Conservation (phyloP, 2,329 filamentous ascomycete species). For the Colletotrichum eleusines region DNA sequence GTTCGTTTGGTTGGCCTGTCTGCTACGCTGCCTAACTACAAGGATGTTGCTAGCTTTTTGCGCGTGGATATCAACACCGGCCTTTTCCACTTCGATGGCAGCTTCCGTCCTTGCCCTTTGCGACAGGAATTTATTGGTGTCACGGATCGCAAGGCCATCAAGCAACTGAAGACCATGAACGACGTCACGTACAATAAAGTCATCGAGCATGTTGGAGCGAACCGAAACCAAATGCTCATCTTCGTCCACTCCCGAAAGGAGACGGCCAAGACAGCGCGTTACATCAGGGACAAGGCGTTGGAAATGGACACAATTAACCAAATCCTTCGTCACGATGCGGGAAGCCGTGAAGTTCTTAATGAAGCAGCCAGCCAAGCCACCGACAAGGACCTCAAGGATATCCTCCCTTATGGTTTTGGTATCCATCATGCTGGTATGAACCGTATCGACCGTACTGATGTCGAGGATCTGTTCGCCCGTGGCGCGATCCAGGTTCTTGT, state of each 20-base stretch:
- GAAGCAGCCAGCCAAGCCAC: slow-evolving; percentile 86
- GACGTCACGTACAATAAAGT: slow-evolving; percentile 99
- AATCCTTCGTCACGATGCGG: slow-evolving; percentile 92
- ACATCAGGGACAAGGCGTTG: slow-evolving; percentile 96
- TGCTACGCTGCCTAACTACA: slow-evolving; percentile 95
- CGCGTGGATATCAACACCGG: slow-evolving; percentile 88
- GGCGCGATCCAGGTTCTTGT: slow-evolving; percentile 95
- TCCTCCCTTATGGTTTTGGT: slow-evolving; percentile 95
- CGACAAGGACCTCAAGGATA: slow-evolving; percentile 90
- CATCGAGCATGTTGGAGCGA: slow-evolving; percentile 92
- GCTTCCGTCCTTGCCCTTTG: slow-evolving; percentile 91
- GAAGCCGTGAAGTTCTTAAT: slow-evolving; percentile 87
- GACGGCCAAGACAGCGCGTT: slow-evolving; percentile 96
- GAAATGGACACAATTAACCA: slow-evolving; percentile 97
- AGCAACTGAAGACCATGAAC: slow-evolving; percentile 99
- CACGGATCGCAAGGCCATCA: slow-evolving; percentile 98
- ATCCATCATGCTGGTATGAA: slow-evolving; percentile 99
- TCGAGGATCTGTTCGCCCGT: slow-evolving; percentile 93
- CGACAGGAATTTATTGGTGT: slow-evolving; percentile 98
- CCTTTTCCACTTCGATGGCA: slow-evolving; percentile 96
- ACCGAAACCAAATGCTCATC: slow-evolving; percentile 97
- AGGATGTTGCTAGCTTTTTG: slow-evolving; percentile 94
- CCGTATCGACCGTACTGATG: slow-evolving; percentile 91
- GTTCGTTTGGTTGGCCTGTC: slow-evolving; percentile 93
- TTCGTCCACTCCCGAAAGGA: slow-evolving; percentile 99